A percentile compares a stretch with the other conserved stretches of the same genome.
Conservation (phyloP, 2,329 filamentous ascomycete genomes). For the Lithohypha guttulata region DNA sequence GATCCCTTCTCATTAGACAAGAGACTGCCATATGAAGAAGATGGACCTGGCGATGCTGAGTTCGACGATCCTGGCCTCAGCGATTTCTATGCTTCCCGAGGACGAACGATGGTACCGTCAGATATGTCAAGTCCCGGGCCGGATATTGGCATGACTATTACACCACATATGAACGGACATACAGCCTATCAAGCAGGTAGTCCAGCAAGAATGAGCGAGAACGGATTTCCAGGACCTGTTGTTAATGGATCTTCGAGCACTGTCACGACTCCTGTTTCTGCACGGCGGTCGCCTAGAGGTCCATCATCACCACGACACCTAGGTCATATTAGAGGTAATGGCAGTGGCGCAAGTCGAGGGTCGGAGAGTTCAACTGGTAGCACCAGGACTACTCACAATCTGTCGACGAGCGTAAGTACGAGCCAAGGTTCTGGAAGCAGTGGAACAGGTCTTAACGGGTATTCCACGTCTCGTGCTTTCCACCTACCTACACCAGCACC, state of each 20-base stretch:
- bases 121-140: conserved; percentile 2
- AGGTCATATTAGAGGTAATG: conserved; percentile 7
- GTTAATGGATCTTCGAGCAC: neutral
- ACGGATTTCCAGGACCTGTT: conserved; percentile 12
- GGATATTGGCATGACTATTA: conserved; percentile 7
- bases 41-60: conserved; percentile 17
- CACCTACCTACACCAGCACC: conserved; percentile 31
- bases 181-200: conserved; percentile 9
- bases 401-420: conserved; percentile 9
- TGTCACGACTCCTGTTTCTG: neutral
- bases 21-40: conserved; percentile 12
- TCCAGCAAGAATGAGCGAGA: conserved; percentile 11
- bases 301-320: conserved; percentile 5
- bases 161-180: conserved; percentile 6
- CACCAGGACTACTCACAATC: conserved; percentile 4
- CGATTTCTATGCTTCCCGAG: conserved; percentile 16
- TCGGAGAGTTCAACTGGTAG: conserved; percentile 7
- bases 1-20: conserved; percentile 20
- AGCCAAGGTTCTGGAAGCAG: conserved; percentile 5
- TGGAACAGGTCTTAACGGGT: neutral
- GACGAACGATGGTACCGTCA: conserved; percentile 16
- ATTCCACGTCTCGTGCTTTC: conserved; percentile 17
- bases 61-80: conserved; percentile 15
- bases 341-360: conserved; percentile 5
- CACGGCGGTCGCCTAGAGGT: conserved; percentile 4